Evolutionary conservation across 2,329 filamentous ascomycete species (phyloP), one percentile per base, ranked within the genome.

Genomic region (Fusarium newnesense): DNA sequence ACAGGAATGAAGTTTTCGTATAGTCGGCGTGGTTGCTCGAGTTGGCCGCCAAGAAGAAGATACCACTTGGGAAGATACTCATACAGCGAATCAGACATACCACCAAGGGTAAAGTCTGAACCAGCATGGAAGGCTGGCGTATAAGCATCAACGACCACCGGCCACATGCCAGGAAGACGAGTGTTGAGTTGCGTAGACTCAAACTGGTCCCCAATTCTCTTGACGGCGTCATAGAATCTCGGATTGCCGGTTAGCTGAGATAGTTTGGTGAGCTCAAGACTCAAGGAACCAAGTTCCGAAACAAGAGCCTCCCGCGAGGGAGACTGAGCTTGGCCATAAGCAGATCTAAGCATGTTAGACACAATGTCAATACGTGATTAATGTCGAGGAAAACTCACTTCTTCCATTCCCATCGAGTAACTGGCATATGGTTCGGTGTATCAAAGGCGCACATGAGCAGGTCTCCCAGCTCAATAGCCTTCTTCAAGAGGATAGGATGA

Each of bases 51-150:
- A 1, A 94, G 85, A 12, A 94, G 84, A 47, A 92, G 83, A 75
- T 91, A 88, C 80, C 92, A 86, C 78, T 94, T 84, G 2, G 88
- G 86, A 69, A 94, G 87, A 78, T 95, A 96, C 77, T 90, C 89
- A 70, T 90, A 90, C 4, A 88, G 79, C 19, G 87, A 89, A 76
- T 90, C 88, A 7, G 87, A 84, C 84, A 87, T 87, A 42, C 85
- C 87, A 49, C 88, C 88, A 6, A 89, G 83, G 1, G 86, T 86
- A 70, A 89, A 89, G 47, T 87, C 81, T 69, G 91, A 75, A 8
- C 76, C 75, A 21, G 70, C 69, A 53, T 77, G 73, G 57, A 78
- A 77, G 16, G 75, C 60, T 32, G 76, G 76, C 5, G 74, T 77
- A 32, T 77, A 77, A 26, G 76, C 76, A 72, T 90, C 85, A 21